phyloP scores from a whole-genome alignment of 352 stramenopile genomes.

The Phytophthora sp. region DNA sequence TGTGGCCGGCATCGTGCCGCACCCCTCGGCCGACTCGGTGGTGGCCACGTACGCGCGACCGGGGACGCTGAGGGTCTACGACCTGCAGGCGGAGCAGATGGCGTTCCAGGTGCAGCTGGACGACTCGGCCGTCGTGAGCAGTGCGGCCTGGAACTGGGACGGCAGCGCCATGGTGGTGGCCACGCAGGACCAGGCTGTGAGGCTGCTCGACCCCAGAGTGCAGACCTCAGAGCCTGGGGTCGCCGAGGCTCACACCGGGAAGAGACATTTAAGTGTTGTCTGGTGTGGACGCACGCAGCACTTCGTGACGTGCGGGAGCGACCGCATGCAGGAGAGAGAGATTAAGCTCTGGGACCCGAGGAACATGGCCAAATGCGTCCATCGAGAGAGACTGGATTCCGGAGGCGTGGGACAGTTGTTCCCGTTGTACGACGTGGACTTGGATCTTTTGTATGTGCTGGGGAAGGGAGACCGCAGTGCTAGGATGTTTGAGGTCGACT shows the following conservation, averaged over 20 bases:
- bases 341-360: conserved; percentile 81
- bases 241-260: conserved; percentile 52
- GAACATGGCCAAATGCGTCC: conserved; percentile 51
- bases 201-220: conserved; percentile 61
- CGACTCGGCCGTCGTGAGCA: conserved; percentile 24
- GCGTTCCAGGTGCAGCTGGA: conserved; percentile 22
- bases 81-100: conserved; percentile 45
- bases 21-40: conserved; percentile 59
- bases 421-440: conserved; percentile 72
- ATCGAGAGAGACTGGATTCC: conserved; percentile 68
- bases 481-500: conserved; percentile 67
- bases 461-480: conserved; percentile 74
- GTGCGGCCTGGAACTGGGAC: conserved; percentile 75
- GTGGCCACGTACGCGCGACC: conserved; percentile 48
- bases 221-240: conserved; percentile 7
- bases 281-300: conserved; percentile 64
- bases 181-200: conserved; percentile 53
- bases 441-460: conserved; percentile 72
- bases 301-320: conserved; percentile 67
- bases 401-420: conserved; percentile 68
- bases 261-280: conserved; percentile 50
- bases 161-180: conserved; percentile 54
- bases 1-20: conserved; percentile 50
- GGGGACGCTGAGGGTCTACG: conserved; percentile 46
- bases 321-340: conserved; percentile 73